Conservation (phyloP, 768 basidiomycete species). For the Boletus rubescentipes region DNA sequence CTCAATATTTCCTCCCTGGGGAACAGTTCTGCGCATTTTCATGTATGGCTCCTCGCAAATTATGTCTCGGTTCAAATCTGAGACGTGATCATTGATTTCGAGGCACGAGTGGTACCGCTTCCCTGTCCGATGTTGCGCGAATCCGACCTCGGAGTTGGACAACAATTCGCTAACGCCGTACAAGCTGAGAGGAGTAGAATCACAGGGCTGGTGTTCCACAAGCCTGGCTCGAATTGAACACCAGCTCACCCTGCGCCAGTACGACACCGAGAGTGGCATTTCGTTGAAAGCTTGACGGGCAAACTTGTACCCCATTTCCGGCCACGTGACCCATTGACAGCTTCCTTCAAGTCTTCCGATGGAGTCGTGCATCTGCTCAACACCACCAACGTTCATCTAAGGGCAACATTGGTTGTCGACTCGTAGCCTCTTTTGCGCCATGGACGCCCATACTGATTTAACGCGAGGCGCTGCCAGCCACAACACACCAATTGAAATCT, state of each 20-base stretch:
- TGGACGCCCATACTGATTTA: constrained; percentile 5
- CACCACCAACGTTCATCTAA: background rate
- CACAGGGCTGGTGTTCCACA: background rate
- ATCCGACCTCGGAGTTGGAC: background rate
- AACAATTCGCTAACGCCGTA: background rate
- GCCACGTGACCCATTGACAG: constrained; percentile 23
- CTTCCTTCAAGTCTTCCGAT: background rate
- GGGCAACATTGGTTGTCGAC: background rate
- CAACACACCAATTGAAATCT: background rate
- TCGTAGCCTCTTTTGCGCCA: background rate
- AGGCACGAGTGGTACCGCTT: background rate
- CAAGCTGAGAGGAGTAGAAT: background rate
- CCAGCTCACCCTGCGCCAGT: too few species aligned
- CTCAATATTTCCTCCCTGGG: background rate
- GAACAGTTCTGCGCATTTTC: background rate
- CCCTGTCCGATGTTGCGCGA: background rate
- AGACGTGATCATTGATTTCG: background rate
- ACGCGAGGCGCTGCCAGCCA: background rate
- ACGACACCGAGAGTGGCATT: too few species aligned
- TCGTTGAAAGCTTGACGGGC: too few species aligned
- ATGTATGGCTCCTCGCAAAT: background rate
- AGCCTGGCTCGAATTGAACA: background rate
- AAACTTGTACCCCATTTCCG: background rate
- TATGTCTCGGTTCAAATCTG: background rate
- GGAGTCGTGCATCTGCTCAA: background rate